A percentile compares a stretch with the other conserved stretches of the same genome.
These are phyloP conservation scores for Millerozyma miso DNA, from an alignment of 805 yeast species.

Conservation along the genomic window DNA sequence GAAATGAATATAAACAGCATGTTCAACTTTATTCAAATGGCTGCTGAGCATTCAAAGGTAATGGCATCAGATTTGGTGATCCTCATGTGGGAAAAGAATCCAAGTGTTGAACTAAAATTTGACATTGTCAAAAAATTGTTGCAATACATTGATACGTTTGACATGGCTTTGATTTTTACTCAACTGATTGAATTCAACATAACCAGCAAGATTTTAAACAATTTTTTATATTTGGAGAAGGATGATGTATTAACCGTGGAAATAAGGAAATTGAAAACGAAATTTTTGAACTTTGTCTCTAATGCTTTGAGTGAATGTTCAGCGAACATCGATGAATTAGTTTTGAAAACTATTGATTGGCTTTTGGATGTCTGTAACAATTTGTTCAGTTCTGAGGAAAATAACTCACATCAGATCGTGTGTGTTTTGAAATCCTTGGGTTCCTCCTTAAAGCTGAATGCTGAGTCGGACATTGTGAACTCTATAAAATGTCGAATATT, in stretches of 20 bases:
- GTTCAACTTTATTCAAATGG: conserved; percentile 7
- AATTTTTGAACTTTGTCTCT: too few species aligned
- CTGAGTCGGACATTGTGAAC: neutral
- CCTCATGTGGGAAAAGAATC: neutral
- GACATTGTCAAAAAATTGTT: neutral
- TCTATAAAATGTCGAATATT: neutral
- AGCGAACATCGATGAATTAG: neutral
- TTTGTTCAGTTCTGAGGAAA: neutral
- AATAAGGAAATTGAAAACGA: neutral
- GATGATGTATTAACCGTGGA: neutral
- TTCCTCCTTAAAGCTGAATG: neutral
- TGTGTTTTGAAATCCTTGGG: neutral
- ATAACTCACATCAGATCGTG: neutral
- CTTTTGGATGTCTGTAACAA: neutral
- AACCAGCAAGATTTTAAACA: neutral
- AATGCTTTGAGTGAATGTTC: neutral
- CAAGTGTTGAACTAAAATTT: neutral
- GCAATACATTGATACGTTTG: neutral
- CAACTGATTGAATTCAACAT: neutral
- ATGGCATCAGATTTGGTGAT: neutral
- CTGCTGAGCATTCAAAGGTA: neutral
- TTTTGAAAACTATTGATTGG: neutral
- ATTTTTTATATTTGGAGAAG: neutral
- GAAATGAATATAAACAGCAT: conserved; percentile 39
- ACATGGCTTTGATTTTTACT: neutral